Percentiles rank a stretch among this genome's conserved stretches.
These are phyloP conservation scores for Aspergillus phoenicis DNA, from an alignment of 2,329 filamentous ascomycete species.

Conservation along the genomic window DNA sequence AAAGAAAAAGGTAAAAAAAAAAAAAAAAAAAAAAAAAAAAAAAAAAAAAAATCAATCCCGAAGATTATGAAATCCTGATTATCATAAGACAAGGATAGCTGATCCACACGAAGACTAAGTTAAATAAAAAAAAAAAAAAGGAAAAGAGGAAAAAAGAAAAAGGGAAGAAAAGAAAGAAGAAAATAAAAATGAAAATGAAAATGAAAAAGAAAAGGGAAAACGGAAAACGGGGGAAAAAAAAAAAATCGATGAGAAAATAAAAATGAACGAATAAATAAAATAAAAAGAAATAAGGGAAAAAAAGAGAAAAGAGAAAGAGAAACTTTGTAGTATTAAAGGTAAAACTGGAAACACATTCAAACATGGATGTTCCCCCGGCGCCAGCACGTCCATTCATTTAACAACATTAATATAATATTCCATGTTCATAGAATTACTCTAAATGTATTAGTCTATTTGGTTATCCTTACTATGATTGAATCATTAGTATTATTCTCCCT, in stretches of 20 bases:
- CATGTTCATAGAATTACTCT: not conserved
- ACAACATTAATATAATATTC: not conserved
- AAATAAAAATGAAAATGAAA: not conserved
- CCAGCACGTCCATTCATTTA: slow-evolving; percentile 10
- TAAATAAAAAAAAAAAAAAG: too few relatives aligned
- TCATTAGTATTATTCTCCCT: slow-evolving; percentile 14
- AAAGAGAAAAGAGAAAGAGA: not conserved
- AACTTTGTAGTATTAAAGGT: slow-evolving; percentile 4
- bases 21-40: too few relatives aligned
- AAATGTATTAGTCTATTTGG: not conserved
- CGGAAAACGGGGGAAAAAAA: not conserved
- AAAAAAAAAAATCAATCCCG: not conserved
- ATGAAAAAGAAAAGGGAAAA: not conserved
- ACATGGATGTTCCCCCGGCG: slow-evolving; percentile 4
- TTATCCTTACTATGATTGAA: not conserved
- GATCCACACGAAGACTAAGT: too few relatives aligned
- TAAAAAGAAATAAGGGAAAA: not conserved
- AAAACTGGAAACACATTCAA: slow-evolving; percentile 9
- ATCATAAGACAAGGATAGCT: too few relatives aligned
- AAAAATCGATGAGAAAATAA: not conserved
- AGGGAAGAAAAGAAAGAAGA: too few relatives aligned
- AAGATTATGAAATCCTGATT: too few relatives aligned
- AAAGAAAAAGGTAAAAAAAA: too few relatives aligned
- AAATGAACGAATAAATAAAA: not conserved
- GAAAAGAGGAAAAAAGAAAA: too few relatives aligned